These are phyloP conservation scores for Sutorius australiensis DNA, from an alignment of 768 basidiomycete genomes.

Conservation along the genomic window DNA sequence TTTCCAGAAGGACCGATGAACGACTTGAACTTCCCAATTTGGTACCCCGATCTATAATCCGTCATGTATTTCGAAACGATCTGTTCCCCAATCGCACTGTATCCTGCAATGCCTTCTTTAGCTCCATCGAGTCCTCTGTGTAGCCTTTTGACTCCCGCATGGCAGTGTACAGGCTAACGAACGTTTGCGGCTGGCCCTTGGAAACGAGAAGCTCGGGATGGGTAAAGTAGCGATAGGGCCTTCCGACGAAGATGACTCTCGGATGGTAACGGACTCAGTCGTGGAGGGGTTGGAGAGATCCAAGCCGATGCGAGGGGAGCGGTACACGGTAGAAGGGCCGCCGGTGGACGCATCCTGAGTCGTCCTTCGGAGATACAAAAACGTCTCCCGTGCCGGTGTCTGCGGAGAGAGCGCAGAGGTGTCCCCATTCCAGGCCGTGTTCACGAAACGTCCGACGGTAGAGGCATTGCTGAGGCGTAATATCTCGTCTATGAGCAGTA, in stretches of 20 bases:
- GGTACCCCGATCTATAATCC: conserved; percentile 33
- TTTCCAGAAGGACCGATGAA: conserved; percentile 42
- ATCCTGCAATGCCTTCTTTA: conserved; percentile 31
- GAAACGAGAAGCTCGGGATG: conserved; percentile 53
- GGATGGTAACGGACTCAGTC: conserved; percentile 38
- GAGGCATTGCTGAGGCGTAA: conserved; percentile 46
- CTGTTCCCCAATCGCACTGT: conserved; percentile 31
- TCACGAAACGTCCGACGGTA: conserved; percentile 54
- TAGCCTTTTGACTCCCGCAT: conserved; percentile 21
- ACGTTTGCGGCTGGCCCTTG: conserved; percentile 70
- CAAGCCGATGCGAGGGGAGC: conserved; percentile 72
- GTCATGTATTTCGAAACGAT: conserved; percentile 35
- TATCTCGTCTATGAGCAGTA: conserved; percentile 72
- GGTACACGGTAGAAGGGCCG: conserved; percentile 39
- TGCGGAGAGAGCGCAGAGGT: conserved; percentile 48
- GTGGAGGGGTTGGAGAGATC: conserved; percentile 67
- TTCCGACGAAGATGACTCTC: conserved; percentile 57
- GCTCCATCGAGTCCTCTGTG: conserved; percentile 14
- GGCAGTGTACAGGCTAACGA: conserved; percentile 48
- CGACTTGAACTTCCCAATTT: conserved; percentile 26
- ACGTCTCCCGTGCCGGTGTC: conserved; percentile 15
- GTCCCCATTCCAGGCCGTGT: conserved; percentile 51
- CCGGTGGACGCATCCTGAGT: background rate
- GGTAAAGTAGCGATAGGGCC: conserved; percentile 62
- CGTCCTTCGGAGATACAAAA: conserved; percentile 21